Conservation (phyloP, 129 eudicot genomes). For the Solidago caesia region DNA sequence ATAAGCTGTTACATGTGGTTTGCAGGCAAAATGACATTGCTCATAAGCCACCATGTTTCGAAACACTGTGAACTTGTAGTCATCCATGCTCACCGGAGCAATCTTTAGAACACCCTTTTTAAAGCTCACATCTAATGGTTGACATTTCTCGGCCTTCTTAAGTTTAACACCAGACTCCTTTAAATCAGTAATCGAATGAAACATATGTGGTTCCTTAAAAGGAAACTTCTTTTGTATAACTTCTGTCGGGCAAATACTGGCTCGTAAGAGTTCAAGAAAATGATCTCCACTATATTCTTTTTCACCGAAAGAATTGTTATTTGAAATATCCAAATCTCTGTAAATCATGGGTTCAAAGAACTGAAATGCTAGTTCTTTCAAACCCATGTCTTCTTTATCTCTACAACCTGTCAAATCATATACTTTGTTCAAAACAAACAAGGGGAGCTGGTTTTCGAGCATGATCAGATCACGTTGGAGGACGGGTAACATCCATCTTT, state of each 20-base stretch:
- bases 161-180: conserved; percentile 35
- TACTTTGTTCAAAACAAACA: conserved; percentile 26
- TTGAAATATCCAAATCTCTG: conserved; percentile 12
- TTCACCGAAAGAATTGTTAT: background rate
- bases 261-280: conserved; percentile 38
- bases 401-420: conserved; percentile 21
- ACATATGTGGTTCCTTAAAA: conserved; percentile 38
- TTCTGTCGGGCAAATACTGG: conserved; percentile 27
- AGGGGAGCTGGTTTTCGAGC: conserved; percentile 41
- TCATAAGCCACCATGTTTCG: conserved; percentile 49
- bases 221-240: background rate
- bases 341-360: conserved; percentile 30
- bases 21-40: conserved; percentile 35
- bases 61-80: conserved; percentile 38
- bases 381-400: background rate
- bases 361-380: conserved; percentile 30
- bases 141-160: conserved; percentile 15
- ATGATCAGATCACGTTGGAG: conserved; percentile 42
- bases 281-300: background rate
- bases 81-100: conserved; percentile 38
- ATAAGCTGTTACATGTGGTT: conserved; percentile 43
- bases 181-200: conserved; percentile 30
- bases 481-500: conserved; percentile 42
- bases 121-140: conserved; percentile 35
- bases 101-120: conserved; percentile 34